Evolutionary conservation across 768 basidiomycete genomes (phyloP), one percentile per base, ranked within the genome.

Genomic region (Ephemerocybe angulata): DNA sequence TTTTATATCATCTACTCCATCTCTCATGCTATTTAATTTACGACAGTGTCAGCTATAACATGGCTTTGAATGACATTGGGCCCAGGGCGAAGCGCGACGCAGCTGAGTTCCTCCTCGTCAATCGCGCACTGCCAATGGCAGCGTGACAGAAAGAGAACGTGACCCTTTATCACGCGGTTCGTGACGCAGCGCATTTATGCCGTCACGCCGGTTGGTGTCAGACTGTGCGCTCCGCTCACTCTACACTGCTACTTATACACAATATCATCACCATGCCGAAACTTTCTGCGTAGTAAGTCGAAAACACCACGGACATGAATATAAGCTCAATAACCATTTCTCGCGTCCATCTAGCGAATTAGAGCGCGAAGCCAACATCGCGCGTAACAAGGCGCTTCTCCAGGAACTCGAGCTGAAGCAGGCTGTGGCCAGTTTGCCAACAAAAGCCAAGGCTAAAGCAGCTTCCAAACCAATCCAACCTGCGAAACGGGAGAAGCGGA

Each of bases 341-440:
- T n/a, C 24, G 33, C 33, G 17, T 10, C 17, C 17, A n/a, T 55
- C 6, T 49, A 77, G 77, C 66, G 90, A 91, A 70, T 71, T 79
- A 21, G 86, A 90, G 60, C 84, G 90, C 19, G 84, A 88, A 65
- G 85, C 83, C 8, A 93, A 90, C 62, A 90, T 93, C 42, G 89
- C 87, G 12, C 80, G 87, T 49, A 93, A 93, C 65, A 84, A 82
- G 40, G 85, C 82, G 3, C 73, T 92, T 8, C 75, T 93, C 33
- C 84, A 88, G 59, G 37, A 89, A 63, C 79, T 93, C 17, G 82
- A 88, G 17, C 74, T 90, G 29, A 79, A 81, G 61, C 80, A 80
- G 60, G 82, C 81, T 1, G 76, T 77, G 33, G 69, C 73, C 4
- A 67, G 72, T 15, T 72, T 88, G 7, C 62, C 82, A 10, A 65